A percentile compares a stretch with the other conserved stretches of the same genome.
phyloP scores from a whole-genome alignment of 1,139 yeast genomes.

The Trichomonascaceae sp. region DNA sequence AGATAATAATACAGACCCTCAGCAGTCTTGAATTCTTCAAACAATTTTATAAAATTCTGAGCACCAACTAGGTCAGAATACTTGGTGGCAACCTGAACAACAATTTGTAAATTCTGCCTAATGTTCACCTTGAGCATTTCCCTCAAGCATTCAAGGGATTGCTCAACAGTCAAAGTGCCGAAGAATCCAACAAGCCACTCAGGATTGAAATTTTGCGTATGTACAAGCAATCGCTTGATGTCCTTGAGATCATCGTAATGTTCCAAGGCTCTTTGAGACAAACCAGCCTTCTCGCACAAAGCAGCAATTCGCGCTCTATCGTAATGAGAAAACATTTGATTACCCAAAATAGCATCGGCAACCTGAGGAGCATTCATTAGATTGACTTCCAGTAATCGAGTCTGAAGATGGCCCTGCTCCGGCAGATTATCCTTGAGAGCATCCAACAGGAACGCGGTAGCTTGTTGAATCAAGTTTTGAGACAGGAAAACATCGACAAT shows the following conservation, averaged over 20 bases:
- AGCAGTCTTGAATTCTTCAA: slow-evolving; percentile 85
- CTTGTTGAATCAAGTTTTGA: slow-evolving; percentile 93
- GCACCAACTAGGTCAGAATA: slow-evolving; percentile 93
- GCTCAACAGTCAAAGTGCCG: slow-evolving; percentile 92
- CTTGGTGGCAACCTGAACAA: slow-evolving; percentile 94
- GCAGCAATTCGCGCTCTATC: slow-evolving; percentile 91
- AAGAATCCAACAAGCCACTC: slow-evolving; percentile 94
- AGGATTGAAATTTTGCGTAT: slow-evolving; percentile 76
- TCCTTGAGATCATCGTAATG: slow-evolving; percentile 92
- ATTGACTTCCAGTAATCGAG: slow-evolving; percentile 88
- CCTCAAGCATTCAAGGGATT: slow-evolving; percentile 78
- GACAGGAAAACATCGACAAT: slow-evolving; percentile 92
- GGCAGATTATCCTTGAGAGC: slow-evolving; percentile 93
- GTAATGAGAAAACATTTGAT: slow-evolving; percentile 91
- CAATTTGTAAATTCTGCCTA: slow-evolving; percentile 86
- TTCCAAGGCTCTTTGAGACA: slow-evolving; percentile 90
- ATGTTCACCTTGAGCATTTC: slow-evolving; percentile 78
- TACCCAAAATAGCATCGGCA: slow-evolving; percentile 97
- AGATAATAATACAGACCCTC: slow-evolving; percentile 94
- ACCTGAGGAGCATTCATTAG: slow-evolving; percentile 96
- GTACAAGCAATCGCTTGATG: slow-evolving; percentile 89
- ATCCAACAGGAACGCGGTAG: slow-evolving; percentile 95
- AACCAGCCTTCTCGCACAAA: slow-evolving; percentile 89
- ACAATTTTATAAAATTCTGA: slow-evolving; percentile 72
- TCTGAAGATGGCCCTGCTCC: slow-evolving; percentile 93